These are phyloP conservation scores for Nectriaceae sp. DNA, from an alignment of 2,329 filamentous ascomycete species.

Conservation along the genomic window DNA sequence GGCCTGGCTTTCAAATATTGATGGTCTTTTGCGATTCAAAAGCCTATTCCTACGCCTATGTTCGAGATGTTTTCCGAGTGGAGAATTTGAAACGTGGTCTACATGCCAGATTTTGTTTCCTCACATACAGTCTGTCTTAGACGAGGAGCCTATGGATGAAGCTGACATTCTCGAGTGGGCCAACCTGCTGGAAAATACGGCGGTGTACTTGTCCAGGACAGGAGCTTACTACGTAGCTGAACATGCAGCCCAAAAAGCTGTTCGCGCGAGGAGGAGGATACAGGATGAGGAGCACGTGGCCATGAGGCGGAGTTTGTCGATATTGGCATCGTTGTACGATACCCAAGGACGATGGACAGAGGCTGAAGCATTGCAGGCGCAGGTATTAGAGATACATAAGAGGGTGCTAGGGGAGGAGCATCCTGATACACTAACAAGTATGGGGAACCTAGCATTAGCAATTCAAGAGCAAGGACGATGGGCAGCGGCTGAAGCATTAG, in stretches of 20 bases:
- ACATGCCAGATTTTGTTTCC: conserved; percentile 7
- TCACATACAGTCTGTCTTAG: background rate
- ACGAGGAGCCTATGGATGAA: conserved; percentile 1
- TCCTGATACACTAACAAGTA: background rate
- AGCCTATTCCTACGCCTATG: background rate
- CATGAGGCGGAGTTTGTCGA: background rate
- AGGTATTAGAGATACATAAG: background rate
- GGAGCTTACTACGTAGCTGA: conserved; percentile 1
- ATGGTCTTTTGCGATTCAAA: background rate
- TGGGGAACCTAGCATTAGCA: background rate
- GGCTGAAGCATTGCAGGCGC: conserved; percentile 3
- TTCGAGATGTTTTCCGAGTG: conserved; percentile 1
- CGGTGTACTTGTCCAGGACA: background rate
- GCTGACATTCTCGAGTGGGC: background rate
- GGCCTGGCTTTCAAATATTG: background rate
- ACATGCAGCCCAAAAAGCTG: background rate
- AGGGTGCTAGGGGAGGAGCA: background rate
- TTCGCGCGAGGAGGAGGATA: background rate
- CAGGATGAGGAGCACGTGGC: background rate
- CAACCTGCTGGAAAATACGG: background rate
- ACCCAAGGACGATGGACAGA: conserved; percentile 2
- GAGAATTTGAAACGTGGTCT: conserved; percentile 2
- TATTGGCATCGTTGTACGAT: background rate
- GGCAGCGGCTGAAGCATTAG: background rate
- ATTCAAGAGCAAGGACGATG: background rate